Percentiles rank a stretch among this genome's conserved stretches.
phyloP scores from a whole-genome alignment of 768 basidiomycete species.

The Gloeophyllum trabeum region DNA sequence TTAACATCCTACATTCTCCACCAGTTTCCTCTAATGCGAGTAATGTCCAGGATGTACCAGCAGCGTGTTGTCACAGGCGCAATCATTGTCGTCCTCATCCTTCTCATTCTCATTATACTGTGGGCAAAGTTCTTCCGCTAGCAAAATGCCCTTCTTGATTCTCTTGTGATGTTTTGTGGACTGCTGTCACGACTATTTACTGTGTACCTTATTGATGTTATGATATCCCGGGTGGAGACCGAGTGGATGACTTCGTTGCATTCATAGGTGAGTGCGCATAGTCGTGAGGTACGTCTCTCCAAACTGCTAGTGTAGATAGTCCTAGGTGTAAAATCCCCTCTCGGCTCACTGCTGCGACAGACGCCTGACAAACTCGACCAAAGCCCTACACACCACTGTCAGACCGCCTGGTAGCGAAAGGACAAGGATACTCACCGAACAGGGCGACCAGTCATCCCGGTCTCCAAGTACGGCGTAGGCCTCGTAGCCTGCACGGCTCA shows the following conservation, averaged over 20 bases:
- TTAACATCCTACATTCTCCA: constrained; percentile 7
- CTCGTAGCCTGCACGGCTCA: constrained; percentile 29
- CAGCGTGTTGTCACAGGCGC: constrained; percentile 81
- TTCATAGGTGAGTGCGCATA: no score
- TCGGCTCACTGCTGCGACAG: constrained; percentile 9
- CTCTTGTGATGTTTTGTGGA: no score
- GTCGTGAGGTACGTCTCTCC: no score
- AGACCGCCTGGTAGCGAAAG: not conserved
- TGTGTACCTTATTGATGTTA: no score
- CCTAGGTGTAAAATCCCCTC: no score
- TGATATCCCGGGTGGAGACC: no score
- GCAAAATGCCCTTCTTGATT: no score
- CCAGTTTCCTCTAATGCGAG: constrained; percentile 14
- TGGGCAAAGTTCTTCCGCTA: constrained; percentile 64
- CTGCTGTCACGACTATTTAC: no score
- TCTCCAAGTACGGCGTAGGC: constrained; percentile 50
- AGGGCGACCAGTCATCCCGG: constrained; percentile 73
- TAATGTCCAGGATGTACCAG: constrained; percentile 83
- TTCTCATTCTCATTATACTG: constrained; percentile 73
- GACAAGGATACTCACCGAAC: constrained; percentile 41
- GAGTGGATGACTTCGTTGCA: no score
- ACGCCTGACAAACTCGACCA: constrained; percentile 21
- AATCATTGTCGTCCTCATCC: constrained; percentile 76
- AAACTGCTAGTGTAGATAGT: no score
- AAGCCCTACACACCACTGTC: constrained; percentile 12